Evolutionary conservation across 139 green algal species (phyloP).

Genomic region (Limnomonas spitsbergensis): DNA sequence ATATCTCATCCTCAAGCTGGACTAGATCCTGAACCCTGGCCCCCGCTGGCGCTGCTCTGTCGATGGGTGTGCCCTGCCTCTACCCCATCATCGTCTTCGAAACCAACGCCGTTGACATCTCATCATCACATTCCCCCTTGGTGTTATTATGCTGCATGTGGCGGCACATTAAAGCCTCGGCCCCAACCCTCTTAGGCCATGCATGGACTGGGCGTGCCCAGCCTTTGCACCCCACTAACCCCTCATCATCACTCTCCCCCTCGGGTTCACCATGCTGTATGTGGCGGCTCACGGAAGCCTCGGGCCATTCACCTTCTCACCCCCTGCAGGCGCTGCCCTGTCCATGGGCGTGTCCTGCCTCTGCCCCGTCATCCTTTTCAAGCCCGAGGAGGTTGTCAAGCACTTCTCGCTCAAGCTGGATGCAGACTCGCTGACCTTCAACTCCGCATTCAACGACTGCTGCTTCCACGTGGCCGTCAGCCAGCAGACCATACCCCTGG

Average conservation of each 20-base stretch:
- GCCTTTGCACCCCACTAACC: no score
- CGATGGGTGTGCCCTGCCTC: background rate
- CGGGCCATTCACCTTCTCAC: no score
- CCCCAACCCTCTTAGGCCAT: no score
- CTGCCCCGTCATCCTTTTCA: constrained; percentile 4
- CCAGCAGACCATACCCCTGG: constrained; percentile 14
- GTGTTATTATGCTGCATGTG: no score
- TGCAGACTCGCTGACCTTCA: background rate
- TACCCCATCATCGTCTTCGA: background rate
- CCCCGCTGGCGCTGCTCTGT: background rate
- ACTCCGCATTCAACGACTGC: constrained; percentile 17
- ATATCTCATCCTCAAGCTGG: no score
- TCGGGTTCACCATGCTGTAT: no score
- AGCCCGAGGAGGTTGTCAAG: background rate
- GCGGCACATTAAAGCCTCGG: no score
- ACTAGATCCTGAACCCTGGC: no score
- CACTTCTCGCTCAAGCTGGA: constrained; percentile 13
- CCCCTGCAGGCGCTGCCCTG: background rate
- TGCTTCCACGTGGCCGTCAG: constrained; percentile 20
- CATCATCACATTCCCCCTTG: no score
- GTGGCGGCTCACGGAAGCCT: no score
- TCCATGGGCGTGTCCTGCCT: background rate
- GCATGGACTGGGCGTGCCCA: no score
- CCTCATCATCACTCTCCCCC: no score
- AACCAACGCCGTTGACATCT: background rate